Evolutionary conservation across 495 filamentous ascomycete genomes (phyloP).

Genomic region (Achaetomiella virescens): DNA sequence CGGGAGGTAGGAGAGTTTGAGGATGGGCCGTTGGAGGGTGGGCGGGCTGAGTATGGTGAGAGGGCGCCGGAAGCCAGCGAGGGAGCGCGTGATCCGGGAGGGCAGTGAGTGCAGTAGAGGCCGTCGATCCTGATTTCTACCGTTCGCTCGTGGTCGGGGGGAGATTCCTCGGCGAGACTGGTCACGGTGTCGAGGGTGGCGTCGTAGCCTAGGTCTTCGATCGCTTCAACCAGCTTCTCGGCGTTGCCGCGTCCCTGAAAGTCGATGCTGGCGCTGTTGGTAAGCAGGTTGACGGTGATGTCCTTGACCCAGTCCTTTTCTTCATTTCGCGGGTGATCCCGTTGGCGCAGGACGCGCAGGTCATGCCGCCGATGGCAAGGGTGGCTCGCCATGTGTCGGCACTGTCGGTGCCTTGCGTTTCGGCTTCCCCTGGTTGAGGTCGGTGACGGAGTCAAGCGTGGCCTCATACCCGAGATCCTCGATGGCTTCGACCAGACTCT

Average conservation of each 20-base stretch:
- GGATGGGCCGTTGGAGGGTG: constrained; percentile 48
- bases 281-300: constrained; percentile 63
- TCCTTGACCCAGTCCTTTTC: constrained; percentile 56
- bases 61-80: constrained; percentile 33
- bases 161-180: constrained; percentile 19
- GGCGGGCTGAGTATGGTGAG: constrained; percentile 46
- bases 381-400: constrained; percentile 47
- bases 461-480: constrained; percentile 80
- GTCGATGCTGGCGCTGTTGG: constrained; percentile 63
- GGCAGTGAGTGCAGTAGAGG: constrained; percentile 85
- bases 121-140: constrained; percentile 67
- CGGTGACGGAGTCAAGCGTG: constrained; percentile 49
- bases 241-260: constrained; percentile 49
- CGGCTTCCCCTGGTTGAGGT: constrained; percentile 20
- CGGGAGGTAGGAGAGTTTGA: constrained; percentile 68
- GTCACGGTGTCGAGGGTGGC: constrained; percentile 52
- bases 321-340: constrained; percentile 59
- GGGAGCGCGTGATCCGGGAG: constrained; percentile 45
- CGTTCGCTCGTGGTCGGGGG: constrained; percentile 41
- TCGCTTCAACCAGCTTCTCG: constrained; percentile 56
- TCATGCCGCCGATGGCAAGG: constrained; percentile 76
- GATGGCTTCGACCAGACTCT: constrained; percentile 60
- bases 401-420: constrained; percentile 21
- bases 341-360: constrained; percentile 68
- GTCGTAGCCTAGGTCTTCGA: constrained; percentile 80